Base-by-base conservation (phyloP, 2,329 filamentous ascomycete genomes). In the Aspergillus bombycis region DNA sequence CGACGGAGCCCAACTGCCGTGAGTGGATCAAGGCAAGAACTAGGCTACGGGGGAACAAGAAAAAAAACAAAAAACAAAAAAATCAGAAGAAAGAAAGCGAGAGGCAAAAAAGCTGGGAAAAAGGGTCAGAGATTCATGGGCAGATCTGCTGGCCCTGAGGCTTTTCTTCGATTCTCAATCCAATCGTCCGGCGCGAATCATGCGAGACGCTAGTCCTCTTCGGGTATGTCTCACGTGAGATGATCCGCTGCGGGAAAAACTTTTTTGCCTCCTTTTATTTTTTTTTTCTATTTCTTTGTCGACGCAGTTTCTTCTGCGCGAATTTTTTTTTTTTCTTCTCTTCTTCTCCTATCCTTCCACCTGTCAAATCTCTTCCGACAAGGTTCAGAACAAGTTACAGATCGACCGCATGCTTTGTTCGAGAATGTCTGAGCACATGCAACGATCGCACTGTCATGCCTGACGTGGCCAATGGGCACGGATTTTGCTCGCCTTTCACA, bases 351-450 rank as follows among this genome's bases (percentile, higher is more conserved):
- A 58, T 58, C 62, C 59, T 63, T 61, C 48, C 36, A 62, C 45
- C 60, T 61, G 32, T 69, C 54, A 46, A 36, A 48, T 46, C 72
- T 68, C 74, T 75, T 75, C 72, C 72, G 65, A 30, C 32, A 34
- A 28, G 43, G 43, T 60, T 53, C 53, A 16, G 46, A 16, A 28
- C 28, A 38, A 28, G 32, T 48, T 36, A 36, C 50, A 28, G 32
- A 30, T 36, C 30, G 4, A 21, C 45, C 32, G 14, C n/a, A 38
- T 38, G 21, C 45, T 55, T 55, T 38, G 52, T 55, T 32, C 21
- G 2, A 55, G 23, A 55, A 55, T 55, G 52, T 26, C 52, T 55
- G 52, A 55, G 32, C 52, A 28, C 52, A 38, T 55, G 32, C 14
- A 36, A 36, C 30, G 30, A 36, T 28, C 4, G 32, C 52, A 55